Base-by-base conservation (phyloP, 257 asterid genomes). In the Scutellaria baicalensis region DNA sequence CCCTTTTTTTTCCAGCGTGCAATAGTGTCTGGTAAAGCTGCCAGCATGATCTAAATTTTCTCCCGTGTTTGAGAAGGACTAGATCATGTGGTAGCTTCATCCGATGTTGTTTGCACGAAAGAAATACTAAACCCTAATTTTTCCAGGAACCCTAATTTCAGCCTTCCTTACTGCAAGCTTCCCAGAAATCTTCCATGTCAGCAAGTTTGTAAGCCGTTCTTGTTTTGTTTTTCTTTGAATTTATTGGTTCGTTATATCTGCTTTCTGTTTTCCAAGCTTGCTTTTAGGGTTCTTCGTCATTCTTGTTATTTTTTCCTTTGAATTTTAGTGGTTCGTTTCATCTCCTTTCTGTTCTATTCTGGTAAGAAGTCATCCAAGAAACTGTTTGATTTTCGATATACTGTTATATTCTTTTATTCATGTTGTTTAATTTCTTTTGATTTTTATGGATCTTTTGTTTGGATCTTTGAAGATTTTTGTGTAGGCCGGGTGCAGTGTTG, bases 71-170 rank as follows among this genome's bases (percentile, higher is more conserved):
- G 63, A 75, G 21, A 42, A 62, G 56, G 82, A 78, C 78, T 72
- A 78, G 95, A 80, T 85, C 94, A 85, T 83, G 73, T 81, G 92
- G 95, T 72, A 70, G 84, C 92, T 88, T 88, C 89, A 86, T 78
- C 93, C 33, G 84, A 72, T 77, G 59, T 67, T 27, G 54, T 72
- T 73, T 56, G 52, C 86, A 81, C 77, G 86, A 79, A 73, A 55
- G 12, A 21, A 1, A 6, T 12, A 27, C 33, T 12, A 58, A 70
- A 63, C 77, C 75, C 64, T 76, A 50, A 42, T 18, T 23, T 47
- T 47, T 47, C 48, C 48, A 6, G 20, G 11, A 21, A 21, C 57
- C 57, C 55, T 72, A 27, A 2, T 27, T 17, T 50, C 39, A 66
- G 48, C 35, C 12, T 31, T 6, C 10, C 0, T 9, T 23, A 27